Evolutionary conservation across 2,329 filamentous ascomycete genomes (phyloP).

Genomic region (Dactylonectria macrodidyma): DNA sequence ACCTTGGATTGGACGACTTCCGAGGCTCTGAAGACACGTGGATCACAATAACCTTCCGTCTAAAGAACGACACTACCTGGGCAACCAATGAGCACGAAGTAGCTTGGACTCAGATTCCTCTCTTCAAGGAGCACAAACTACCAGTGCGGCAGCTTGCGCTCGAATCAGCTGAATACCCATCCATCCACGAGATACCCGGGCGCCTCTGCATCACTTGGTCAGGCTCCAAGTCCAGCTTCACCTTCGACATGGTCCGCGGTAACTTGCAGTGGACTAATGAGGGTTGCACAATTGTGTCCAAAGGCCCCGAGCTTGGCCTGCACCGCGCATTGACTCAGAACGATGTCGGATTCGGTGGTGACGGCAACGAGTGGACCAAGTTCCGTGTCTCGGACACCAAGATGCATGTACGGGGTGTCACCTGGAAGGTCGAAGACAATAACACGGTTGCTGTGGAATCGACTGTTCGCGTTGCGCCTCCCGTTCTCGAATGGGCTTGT

Average conservation of each 20-base stretch:
- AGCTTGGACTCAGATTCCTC: conserved; percentile 27
- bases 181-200: no score
- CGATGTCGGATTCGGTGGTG: background rate
- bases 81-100: conserved; percentile 14
- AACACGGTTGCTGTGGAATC: background rate
- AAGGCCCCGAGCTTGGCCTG: conserved; percentile 5
- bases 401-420: background rate
- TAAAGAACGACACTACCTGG: conserved; percentile 1
- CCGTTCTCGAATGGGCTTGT: conserved; percentile 7
- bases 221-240: no score
- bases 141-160: no score
- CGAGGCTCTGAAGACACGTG: no score
- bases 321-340: conserved; percentile 14
- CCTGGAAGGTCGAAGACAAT: background rate
- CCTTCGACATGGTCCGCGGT: conserved; percentile 10
- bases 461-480: background rate
- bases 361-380: background rate
- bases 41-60: conserved; percentile 3
- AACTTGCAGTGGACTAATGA: background rate
- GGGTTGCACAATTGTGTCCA: background rate
- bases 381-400: background rate
- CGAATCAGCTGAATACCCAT: no score
- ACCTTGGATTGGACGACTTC: no score
- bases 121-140: background rate
- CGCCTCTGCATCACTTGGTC: no score